phyloP scores from a whole-genome alignment of 768 basidiomycete genomes.

The Hortiboletus campestris region DNA sequence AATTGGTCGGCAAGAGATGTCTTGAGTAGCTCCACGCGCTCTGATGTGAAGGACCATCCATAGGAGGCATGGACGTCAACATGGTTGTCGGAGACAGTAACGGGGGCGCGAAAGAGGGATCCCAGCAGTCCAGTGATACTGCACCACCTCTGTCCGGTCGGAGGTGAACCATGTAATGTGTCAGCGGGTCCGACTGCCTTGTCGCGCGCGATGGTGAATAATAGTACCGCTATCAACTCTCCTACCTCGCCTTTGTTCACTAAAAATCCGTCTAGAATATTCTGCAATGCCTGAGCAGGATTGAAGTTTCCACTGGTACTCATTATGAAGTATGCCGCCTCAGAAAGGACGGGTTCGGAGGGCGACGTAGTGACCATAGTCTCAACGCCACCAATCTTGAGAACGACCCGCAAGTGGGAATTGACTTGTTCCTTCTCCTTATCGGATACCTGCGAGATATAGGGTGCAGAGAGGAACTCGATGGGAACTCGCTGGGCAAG shows the following conservation, averaged over 20 bases:
- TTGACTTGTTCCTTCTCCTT: background rate
- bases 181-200: background rate
- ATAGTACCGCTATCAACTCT: background rate
- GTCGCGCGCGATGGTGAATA: background rate
- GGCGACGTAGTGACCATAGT: background rate
- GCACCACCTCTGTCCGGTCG: background rate
- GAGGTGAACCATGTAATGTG: background rate
- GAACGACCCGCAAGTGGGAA: background rate
- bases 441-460: background rate
- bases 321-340: background rate
- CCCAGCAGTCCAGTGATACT: background rate
- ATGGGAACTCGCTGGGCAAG: background rate
- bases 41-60: background rate
- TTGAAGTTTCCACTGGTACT: background rate
- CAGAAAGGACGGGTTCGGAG: background rate
- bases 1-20: background rate
- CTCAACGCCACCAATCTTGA: background rate
- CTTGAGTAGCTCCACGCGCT: too few species aligned
- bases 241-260: background rate
- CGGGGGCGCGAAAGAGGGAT: background rate
- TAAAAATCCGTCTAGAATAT: background rate
- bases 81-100: background rate
- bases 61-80: background rate
- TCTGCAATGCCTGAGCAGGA: background rate
- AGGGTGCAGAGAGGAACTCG: background rate